A percentile compares a stretch with the other conserved stretches of the same genome.
These are phyloP conservation scores for Brettanomyces custersianus DNA, from an alignment of 805 yeast genomes.

Conservation along the genomic window DNA sequence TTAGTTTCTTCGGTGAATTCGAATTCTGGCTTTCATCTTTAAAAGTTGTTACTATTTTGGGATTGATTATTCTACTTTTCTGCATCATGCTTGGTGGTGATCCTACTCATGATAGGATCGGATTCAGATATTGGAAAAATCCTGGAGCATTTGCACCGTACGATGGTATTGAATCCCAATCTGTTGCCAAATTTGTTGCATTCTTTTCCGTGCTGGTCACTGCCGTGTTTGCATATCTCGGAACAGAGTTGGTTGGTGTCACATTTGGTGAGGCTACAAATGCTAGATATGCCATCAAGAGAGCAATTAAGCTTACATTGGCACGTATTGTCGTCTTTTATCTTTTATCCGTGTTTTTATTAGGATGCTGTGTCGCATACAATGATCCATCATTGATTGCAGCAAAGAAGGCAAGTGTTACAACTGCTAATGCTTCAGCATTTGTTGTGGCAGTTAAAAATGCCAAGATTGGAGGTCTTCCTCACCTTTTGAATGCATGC, in stretches of 20 bases:
- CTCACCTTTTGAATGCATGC: constrained; percentile 70
- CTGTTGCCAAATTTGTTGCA: constrained; percentile 24
- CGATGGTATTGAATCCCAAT: constrained; percentile 30
- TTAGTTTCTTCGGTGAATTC: constrained; percentile 40
- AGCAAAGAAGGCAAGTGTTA: constrained; percentile 37
- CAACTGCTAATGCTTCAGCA: constrained; percentile 66
- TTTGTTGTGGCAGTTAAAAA: constrained; percentile 73
- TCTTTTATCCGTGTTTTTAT: constrained; percentile 39
- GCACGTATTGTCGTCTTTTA: constrained; percentile 48
- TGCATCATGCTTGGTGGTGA: constrained; percentile 72
- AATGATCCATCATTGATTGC: constrained; percentile 33
- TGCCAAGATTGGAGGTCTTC: constrained; percentile 56
- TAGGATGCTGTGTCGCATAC: constrained; percentile 52
- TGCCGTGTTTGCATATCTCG: constrained; percentile 42
- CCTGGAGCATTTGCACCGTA: constrained; percentile 35
- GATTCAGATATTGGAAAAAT: constrained; percentile 34
- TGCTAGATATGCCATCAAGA: constrained; percentile 42
- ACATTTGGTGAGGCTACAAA: constrained; percentile 39
- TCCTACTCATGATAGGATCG: constrained; percentile 57
- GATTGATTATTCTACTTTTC: constrained; percentile 55
- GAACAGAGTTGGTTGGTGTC: constrained; percentile 43
- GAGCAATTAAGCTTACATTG: constrained; percentile 44
- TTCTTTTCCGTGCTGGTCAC: constrained; percentile 44
- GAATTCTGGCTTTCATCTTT: constrained; percentile 52
- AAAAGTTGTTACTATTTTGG: constrained; percentile 57